Evolutionary conservation across 176 grass and related monocot genomes (phyloP).

Genomic region (Pontederia crassipes): DNA sequence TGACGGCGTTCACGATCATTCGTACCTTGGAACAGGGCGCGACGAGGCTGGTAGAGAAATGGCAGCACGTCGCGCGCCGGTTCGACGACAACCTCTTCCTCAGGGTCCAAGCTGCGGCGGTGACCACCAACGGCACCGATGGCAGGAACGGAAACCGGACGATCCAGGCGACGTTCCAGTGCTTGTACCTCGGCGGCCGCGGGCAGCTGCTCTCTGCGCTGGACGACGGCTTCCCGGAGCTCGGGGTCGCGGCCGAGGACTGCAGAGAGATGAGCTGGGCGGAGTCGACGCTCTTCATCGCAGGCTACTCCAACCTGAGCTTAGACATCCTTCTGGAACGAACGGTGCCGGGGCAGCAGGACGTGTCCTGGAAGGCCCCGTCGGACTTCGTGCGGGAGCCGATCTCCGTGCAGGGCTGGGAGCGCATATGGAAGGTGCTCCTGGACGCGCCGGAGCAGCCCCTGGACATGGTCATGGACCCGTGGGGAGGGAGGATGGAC

Average conservation of each 20-base stretch:
- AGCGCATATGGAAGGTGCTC: constrained; percentile 29
- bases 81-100: constrained; percentile 22
- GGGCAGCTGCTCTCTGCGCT: background rate
- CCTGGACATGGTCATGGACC: constrained; percentile 27
- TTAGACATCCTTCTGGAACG: background rate
- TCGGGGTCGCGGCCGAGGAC: background rate
- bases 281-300: constrained; percentile 1
- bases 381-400: constrained; percentile 36
- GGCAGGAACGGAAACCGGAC: background rate
- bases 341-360: too few species aligned
- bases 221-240: background rate
- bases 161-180: background rate
- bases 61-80: constrained; percentile 30
- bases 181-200: constrained; percentile 1
- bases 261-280: constrained; percentile 18
- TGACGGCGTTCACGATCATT: constrained; percentile 23
- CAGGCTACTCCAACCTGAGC: background rate
- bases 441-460: constrained; percentile 8
- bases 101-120: constrained; percentile 13
- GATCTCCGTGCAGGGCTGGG: constrained; percentile 26
- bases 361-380: too few species aligned
- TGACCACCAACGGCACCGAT: background rate
- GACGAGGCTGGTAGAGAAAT: constrained; percentile 19
- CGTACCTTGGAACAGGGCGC: constrained; percentile 25
- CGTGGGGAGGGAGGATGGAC: constrained; percentile 42